Conservation (phyloP, 257 asterid species). For the Solanum appendiculatum region DNA sequence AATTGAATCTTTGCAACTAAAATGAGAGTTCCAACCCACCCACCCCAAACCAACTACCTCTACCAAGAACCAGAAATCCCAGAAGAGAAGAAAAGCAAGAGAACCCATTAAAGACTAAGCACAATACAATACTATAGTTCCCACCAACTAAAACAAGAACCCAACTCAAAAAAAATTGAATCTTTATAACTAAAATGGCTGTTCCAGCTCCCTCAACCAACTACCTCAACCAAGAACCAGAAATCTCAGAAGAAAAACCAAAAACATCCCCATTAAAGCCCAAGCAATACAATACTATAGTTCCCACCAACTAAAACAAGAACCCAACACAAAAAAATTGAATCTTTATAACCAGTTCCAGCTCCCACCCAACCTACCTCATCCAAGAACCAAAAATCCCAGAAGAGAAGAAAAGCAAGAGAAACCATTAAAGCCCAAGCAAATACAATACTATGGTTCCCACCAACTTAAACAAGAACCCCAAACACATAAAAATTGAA, state of each 20-base stretch:
- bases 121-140: neutral
- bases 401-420: neutral
- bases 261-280: neutral
- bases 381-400: neutral
- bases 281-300: neutral
- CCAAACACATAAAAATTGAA: neutral
- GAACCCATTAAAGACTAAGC: neutral
- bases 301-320: neutral
- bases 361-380: too few species aligned
- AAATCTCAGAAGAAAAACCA: neutral
- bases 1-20: neutral
- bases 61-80: neutral
- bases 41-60: neutral
- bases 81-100: neutral
- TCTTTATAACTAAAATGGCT: neutral
- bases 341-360: too few species aligned
- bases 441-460: neutral
- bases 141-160: neutral
- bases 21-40: neutral
- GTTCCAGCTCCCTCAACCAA: neutral
- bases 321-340: neutral
- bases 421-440: neutral
- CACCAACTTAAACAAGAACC: neutral
- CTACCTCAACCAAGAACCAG: neutral
- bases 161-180: neutral